Conservation (phyloP, 2,329 filamentous ascomycete genomes). For the Diaporthe ilicicola region DNA sequence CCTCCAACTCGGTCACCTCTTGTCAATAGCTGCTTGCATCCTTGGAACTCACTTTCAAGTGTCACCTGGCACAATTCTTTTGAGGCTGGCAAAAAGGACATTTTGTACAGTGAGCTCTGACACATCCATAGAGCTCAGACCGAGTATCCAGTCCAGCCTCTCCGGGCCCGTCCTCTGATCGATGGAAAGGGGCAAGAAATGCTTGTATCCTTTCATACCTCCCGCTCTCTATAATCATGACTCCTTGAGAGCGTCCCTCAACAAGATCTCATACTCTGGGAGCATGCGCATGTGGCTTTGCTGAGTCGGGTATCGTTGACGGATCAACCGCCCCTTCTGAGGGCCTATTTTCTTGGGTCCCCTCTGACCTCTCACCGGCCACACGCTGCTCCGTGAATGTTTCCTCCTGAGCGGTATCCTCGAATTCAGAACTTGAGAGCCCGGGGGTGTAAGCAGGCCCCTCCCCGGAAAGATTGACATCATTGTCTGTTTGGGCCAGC, state of each 20-base stretch:
- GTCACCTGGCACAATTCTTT: slow-evolving; percentile 5
- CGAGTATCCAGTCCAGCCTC: background rate
- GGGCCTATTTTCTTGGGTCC: slow-evolving; percentile 27
- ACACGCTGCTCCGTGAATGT: slow-evolving; percentile 40
- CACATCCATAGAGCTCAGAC: background rate
- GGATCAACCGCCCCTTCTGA: slow-evolving; percentile 30
- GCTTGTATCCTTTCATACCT: background rate
- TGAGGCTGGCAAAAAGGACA: background rate
- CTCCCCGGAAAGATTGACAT: slow-evolving; percentile 66
- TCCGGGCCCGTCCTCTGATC: background rate
- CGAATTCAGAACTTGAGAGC: slow-evolving; percentile 39
- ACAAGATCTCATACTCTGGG: slow-evolving; percentile 25
- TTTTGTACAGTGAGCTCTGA: slow-evolving; percentile 9
- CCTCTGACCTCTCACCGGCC: slow-evolving; percentile 26
- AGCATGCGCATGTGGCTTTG: slow-evolving; percentile 28
- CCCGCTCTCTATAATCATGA: background rate
- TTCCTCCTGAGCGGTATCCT: slow-evolving; percentile 44
- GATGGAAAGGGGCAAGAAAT: background rate
- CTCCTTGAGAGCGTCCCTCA: slow-evolving; percentile 14
- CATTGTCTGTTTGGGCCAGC: slow-evolving; percentile 71
- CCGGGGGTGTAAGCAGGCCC: slow-evolving; percentile 59
- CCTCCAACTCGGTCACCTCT: background rate
- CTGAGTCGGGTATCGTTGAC: slow-evolving; percentile 26
- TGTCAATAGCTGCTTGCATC: background rate
- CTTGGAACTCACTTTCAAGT: too few relatives aligned